Conservation (phyloP, 306 rosid genomes). For the Carpinus fangiana region DNA sequence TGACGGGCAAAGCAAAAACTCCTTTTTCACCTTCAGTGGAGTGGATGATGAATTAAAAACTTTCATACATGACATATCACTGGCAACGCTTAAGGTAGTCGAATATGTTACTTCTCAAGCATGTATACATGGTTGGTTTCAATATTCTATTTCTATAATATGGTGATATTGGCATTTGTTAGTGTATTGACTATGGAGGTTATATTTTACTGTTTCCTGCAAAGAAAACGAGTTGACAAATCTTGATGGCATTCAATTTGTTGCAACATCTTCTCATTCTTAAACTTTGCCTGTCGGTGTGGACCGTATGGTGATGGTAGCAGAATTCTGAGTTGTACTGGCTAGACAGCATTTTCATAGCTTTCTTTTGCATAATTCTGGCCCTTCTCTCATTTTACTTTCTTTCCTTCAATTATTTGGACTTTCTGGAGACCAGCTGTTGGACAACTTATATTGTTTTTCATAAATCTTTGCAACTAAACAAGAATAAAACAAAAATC, state of each 20-base stretch:
- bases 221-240: not conserved
- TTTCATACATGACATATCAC: conserved; percentile 64
- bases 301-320: not conserved
- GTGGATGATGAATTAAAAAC: conserved; percentile 79
- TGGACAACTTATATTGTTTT: conserved; percentile 3
- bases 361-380: not conserved
- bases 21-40: conserved; percentile 86
- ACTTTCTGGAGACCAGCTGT: conserved; percentile 2
- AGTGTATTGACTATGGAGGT: not conserved
- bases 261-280: not conserved
- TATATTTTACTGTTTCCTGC: not conserved
- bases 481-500: not conserved
- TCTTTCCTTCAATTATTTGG: conserved; percentile 23
- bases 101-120: conserved; percentile 22
- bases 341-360: not conserved
- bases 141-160: conserved; percentile 1
- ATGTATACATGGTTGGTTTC: conserved; percentile 20
- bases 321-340: not conserved
- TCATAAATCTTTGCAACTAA: not conserved
- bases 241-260: not conserved
- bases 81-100: conserved; percentile 51
- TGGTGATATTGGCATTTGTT: not conserved
- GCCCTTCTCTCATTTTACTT: conserved; percentile 4
- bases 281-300: not conserved
- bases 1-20: conserved; percentile 60